Base-by-base conservation (phyloP, 805 yeast genomes). In the Ogataea nonfermentans region DNA sequence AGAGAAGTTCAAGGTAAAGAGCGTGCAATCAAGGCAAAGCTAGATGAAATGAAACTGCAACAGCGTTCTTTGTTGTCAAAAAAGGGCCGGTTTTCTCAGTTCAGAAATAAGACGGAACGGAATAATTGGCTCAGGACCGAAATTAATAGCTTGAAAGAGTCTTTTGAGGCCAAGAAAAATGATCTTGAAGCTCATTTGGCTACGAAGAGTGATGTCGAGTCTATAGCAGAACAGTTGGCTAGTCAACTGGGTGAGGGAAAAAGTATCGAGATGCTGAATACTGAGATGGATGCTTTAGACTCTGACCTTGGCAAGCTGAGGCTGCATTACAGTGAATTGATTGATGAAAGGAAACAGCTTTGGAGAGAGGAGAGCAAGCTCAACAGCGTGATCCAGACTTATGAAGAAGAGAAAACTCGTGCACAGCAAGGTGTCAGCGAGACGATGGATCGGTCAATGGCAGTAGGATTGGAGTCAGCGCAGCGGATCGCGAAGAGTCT, bases 361-460 rank as follows among this genome's bases (percentile, higher is more conserved):
- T 87, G 95, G 95, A 75, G 96, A 53, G 79, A 81, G 15, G 93
- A 87, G 49, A 78, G 84, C 34, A 78, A 78, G 50, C 61, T 74
- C 27, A 75, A 73, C 44, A 73, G 83, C n/a, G 63, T 78, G 11
- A 55, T 70, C 9, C 81, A 76, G 29, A 73, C 82, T 2, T 62
- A 79, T 9, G 65, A 67, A 9, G 74, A 74, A 32, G 85, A 81
- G 29, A 69, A 80, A 9, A 68, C 66, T 16, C 63, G 62, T 30
- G 80, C 87, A 2, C 81, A 78, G 47, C 74, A 84, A 46, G 57
- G 67, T 16, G 77, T 88, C 4, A 70, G 75, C 31, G 85, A 79
- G 48, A 82, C 90, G 0, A 84, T 87, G 86, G 87, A 80, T 57
- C 70, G 90, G 43, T 69, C 78, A 5, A 76, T 81, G 47, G 74